Evolutionary conservation across 2,329 filamentous ascomycete genomes (phyloP).

Genomic region (Fusarium hostae): DNA sequence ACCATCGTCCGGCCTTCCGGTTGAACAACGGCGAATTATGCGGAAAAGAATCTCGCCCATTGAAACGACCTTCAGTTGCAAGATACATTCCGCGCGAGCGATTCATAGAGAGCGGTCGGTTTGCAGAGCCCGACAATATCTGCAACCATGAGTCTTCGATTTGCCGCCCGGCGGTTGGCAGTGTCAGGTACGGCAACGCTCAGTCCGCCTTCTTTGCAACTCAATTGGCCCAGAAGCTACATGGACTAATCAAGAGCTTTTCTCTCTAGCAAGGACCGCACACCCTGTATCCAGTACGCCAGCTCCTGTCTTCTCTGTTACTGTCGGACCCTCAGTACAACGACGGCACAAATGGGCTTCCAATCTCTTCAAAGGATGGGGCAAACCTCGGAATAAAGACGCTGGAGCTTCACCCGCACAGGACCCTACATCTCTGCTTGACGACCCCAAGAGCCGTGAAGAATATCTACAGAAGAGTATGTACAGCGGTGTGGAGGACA

Average conservation of each 20-base stretch:
- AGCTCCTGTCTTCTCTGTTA: slow-evolving; percentile 28
- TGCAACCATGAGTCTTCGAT: slow-evolving; percentile 70
- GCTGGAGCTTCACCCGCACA: slow-evolving; percentile 43
- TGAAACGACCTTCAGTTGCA: slow-evolving; percentile 16
- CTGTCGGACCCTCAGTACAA: slow-evolving; percentile 39
- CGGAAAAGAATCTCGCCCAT: slow-evolving; percentile 45
- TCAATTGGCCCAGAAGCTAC: slow-evolving; percentile 33
- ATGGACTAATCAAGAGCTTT: slow-evolving; percentile 26
- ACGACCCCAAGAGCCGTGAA: slow-evolving; percentile 56
- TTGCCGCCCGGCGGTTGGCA: slow-evolving; percentile 70
- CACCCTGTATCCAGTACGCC: slow-evolving; percentile 32
- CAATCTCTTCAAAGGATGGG: slow-evolving; percentile 54
- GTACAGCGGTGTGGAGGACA: slow-evolving; percentile 61
- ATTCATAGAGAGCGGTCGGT: slow-evolving; percentile 36
- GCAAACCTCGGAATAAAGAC: slow-evolving; percentile 46
- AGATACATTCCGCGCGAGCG: slow-evolving; percentile 29
- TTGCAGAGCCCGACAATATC: slow-evolving; percentile 33
- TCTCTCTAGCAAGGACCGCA: slow-evolving; percentile 37
- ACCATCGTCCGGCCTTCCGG: slow-evolving; percentile 37
- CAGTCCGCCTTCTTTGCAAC: not conserved
- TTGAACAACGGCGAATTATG: slow-evolving; percentile 38
- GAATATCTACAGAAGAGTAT: slow-evolving; percentile 54
- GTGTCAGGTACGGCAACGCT: slow-evolving; percentile 63
- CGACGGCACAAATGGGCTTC: slow-evolving; percentile 58
- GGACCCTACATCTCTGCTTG: slow-evolving; percentile 50